phyloP scores from a whole-genome alignment of 73 alveolate species.

The Paramecium sonneborni region DNA sequence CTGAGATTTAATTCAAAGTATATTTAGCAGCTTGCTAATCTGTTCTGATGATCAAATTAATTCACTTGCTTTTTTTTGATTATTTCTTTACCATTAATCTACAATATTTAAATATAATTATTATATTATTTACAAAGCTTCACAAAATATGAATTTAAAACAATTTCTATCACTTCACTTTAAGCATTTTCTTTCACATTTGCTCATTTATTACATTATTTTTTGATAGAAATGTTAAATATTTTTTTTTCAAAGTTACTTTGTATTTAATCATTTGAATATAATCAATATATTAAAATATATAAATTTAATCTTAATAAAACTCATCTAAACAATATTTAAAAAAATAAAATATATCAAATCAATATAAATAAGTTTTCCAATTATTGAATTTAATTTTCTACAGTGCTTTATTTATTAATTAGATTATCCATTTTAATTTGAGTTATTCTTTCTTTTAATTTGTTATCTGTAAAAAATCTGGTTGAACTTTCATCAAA shows the following conservation, averaged over 20 bases:
- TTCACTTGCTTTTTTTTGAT: neutral
- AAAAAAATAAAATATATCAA: neutral
- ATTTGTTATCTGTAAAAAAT: neutral
- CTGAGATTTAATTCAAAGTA: constrained; percentile 51
- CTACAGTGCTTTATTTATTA: neutral
- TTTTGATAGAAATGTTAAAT: no score
- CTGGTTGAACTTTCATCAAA: neutral
- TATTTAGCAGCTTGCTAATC: neutral
- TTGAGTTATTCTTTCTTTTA: neutral
- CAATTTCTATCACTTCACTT: no score
- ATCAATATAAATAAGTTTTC: neutral
- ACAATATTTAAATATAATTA: no score
- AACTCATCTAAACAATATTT: no score
- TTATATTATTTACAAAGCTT: no score
- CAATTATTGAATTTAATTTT: neutral
- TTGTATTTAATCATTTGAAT: no score
- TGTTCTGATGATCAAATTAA: neutral
- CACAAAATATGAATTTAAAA: no score
- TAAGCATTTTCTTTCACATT: no score
- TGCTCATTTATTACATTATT: no score
- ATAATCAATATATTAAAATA: no score
- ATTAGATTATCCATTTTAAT: constrained; percentile 2
- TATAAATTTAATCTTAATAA: no score
- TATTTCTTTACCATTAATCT: neutral
- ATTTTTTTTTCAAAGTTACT: no score